Evolutionary conservation across 2,329 filamentous ascomycete genomes (phyloP), one percentile per base, ranked within the genome.

Genomic region (Aquanectria penicillioides): DNA sequence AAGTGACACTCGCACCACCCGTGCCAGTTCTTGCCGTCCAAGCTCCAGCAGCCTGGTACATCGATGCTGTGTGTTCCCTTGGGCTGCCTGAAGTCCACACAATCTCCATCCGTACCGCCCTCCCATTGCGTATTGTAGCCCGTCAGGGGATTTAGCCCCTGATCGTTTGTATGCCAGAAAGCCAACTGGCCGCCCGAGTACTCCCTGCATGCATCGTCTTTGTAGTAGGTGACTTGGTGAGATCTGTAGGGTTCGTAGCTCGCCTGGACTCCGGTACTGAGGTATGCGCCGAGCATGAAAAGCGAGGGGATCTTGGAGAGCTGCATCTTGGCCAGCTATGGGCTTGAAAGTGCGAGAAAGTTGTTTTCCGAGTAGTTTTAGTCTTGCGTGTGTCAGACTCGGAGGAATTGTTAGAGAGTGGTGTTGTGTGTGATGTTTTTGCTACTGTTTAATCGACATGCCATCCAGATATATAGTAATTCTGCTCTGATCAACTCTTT

Each of bases 1-100:
- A 43, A 43, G 15, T 43, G 29, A 11, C 40, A 43, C 10, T 43
- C 40, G 25, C 40, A 43, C 40, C 40, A 43, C 40, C 40, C 17
- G 7, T 15, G n/a, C 40, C 40, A 43, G n/a, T 43, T 43, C 8
- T 11, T 25, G 12, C 40, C 40, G 7, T 43, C 29, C 5, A 11
- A 18, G n/a, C 18, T n/a, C 40, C 40, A 43, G 10, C 40, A 43
- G 6, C 23, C 10, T 6, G 22, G 23, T 25, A 43, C 20, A 11
- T 43, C 29, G 23, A 43, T 12, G 10, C 40, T 43, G 5, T 43
- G 26, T 9, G 40, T 17, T 4, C 40, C 40, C 20, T 43, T 26
- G 9, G 40, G 40, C 25, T 43, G 40, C 25, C 40, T 43, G 6
- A 43, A 43, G 25, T 43, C 40, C 25, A n/a, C 15, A 12, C 40